phyloP scores from a whole-genome alignment of 2,329 filamentous ascomycete species.

The Colletotrichum camelliae region DNA sequence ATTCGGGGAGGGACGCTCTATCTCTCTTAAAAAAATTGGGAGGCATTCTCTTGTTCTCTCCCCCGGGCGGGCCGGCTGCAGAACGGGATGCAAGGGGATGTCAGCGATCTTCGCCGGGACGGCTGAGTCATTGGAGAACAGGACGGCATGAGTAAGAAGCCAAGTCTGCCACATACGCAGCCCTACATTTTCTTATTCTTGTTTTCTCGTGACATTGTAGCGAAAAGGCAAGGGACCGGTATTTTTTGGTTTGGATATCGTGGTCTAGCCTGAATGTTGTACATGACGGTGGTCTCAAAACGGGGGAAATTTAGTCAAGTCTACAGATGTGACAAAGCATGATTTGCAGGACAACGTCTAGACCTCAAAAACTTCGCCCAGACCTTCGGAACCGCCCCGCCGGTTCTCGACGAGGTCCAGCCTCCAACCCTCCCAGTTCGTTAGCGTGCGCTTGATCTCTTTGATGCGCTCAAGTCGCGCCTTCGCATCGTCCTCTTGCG shows the following conservation, averaged over 20 bases:
- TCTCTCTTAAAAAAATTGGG: too few relatives aligned
- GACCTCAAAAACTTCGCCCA: constrained; percentile 70
- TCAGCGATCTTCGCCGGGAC: background rate
- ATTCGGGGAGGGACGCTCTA: background rate
- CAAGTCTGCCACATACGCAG: background rate
- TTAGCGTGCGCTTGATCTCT: constrained; percentile 67
- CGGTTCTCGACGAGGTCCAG: constrained; percentile 68
- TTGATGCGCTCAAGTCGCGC: constrained; percentile 67
- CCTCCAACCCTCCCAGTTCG: constrained; percentile 72
- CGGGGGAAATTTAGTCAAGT: background rate
- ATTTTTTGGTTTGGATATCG: background rate
- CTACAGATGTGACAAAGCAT: background rate
- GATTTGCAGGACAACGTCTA: constrained; percentile 32
- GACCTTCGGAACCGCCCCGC: constrained; percentile 61
- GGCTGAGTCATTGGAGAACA: background rate
- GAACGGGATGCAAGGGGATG: background rate
- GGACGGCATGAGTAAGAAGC: background rate
- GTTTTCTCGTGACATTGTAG: background rate
- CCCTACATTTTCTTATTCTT: background rate
- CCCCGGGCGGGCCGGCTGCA: background rate
- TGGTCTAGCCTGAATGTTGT: background rate
- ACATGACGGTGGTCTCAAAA: background rate
- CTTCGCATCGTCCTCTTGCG: constrained; percentile 66
- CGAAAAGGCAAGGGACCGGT: background rate
- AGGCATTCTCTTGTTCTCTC: background rate